Evolutionary conservation across 2,329 filamentous ascomycete species (phyloP), one percentile per base, ranked within the genome.

Genomic region (Madurella mycetomatis): DNA sequence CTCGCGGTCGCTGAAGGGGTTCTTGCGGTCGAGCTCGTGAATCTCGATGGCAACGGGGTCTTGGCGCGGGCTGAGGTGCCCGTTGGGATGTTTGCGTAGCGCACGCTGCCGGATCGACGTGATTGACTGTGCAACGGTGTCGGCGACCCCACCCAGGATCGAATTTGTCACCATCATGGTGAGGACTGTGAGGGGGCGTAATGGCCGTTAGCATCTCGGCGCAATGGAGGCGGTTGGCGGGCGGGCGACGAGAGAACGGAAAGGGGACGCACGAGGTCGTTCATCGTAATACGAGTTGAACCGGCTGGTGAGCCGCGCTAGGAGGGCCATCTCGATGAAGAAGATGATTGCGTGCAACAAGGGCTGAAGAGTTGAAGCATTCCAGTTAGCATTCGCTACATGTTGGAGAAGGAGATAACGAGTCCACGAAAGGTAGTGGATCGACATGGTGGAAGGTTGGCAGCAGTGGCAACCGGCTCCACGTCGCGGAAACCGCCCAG

Each of bases 101-200:
- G 84, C 80, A 58, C 83, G 82, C 67, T 87, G 73, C 55, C 88
- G 86, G 56, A 96, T 82, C 17, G 91, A 84, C 2, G 94, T 95
- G 69, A 99, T 88, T 55, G 88, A 86, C 72, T 99, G 94, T 55
- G 94, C 94, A 46, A 95, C 90, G 34, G 94, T 97, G 72, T 99
- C 94, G 72, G 94, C 94, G 63, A 99, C 87, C 64, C 94, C 94
- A 74, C 90, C 91, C 55, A 99, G 84, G 53, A 97, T 87, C 62
- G 94, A 89, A 76, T 99, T 99, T 70, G 92, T 96, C 68, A 96
- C 90, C 92, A 99, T 99, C 73, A 95, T 99, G 59, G 94, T 99
- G 66, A 99, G 83, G 41, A 99, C 89, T 88, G 68, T 37, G 2
- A 25, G 7, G 25, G 25, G 17, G 16, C 9, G 47, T 30, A 25